These are phyloP conservation scores for Asterophora lycoperdoides DNA, from an alignment of 768 basidiomycete species.

Conservation along the genomic window DNA sequence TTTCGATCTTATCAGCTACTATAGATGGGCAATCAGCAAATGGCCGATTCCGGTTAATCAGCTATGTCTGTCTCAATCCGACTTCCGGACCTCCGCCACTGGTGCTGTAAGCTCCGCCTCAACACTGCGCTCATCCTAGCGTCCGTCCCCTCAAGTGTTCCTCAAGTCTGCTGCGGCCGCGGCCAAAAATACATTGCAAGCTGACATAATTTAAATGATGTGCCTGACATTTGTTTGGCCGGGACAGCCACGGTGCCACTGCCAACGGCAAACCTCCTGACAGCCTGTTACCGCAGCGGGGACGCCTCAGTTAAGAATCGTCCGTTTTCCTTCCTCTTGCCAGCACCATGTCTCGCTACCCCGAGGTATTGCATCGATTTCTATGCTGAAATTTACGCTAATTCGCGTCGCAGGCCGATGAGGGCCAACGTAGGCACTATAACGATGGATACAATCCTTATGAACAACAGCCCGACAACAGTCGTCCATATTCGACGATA, in stretches of 20 bases:
- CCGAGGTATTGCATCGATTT: conserved; percentile 1
- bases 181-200: no score
- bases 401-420: conserved; percentile 45
- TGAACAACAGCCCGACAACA: conserved; percentile 34
- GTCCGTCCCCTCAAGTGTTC: no score
- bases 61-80: no score
- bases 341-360: conserved; percentile 9
- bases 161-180: background rate
- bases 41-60: no score
- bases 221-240: background rate
- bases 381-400: background rate
- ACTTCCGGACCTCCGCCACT: no score
- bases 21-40: no score
- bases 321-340: background rate
- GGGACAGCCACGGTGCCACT: conserved; percentile 2
- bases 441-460: conserved; percentile 65
- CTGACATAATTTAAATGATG: conserved; percentile 2
- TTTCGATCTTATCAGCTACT: no score
- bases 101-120: no score
- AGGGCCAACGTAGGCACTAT: conserved; percentile 58
- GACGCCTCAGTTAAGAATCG: background rate
- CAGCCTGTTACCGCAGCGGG: conserved; percentile 3
- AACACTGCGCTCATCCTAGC: no score
- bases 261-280: background rate
- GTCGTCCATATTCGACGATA: conserved; percentile 12